phyloP scores from a whole-genome alignment of 2,329 filamentous ascomycete genomes.

The Sclerotinia subarctica region DNA sequence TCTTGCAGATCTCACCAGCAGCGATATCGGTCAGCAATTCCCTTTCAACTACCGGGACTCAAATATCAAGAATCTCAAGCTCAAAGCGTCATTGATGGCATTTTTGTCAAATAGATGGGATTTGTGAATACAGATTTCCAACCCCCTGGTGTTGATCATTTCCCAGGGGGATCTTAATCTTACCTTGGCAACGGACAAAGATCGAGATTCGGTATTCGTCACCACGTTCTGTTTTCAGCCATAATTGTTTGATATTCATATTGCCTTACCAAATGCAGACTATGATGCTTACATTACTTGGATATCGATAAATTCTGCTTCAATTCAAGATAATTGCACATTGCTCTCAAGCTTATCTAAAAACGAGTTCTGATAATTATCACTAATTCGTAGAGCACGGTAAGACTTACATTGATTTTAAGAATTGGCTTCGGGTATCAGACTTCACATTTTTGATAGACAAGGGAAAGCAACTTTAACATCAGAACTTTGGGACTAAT shows the following conservation, averaged over 20 bases:
- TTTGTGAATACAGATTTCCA: background rate
- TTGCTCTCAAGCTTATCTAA: background rate
- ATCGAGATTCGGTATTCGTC: background rate
- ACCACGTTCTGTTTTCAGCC: background rate
- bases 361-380: background rate
- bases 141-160: constrained; percentile 5
- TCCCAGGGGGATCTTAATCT: background rate
- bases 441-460: background rate
- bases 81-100: constrained; percentile 9
- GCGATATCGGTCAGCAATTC: background rate
- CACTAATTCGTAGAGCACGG: too few species aligned
- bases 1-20: background rate
- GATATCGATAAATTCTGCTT: too few species aligned
- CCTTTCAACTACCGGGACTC: background rate
- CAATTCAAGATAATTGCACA: background rate
- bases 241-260: background rate
- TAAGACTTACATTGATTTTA: background rate
- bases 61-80: background rate
- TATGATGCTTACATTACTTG: too few species aligned
- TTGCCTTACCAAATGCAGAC: background rate
- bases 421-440: background rate
- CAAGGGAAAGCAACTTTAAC: background rate
- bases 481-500: background rate
- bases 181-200: background rate
- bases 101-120: background rate